Conservation (phyloP, 805 yeast species). For the Peterozyma toletana region DNA sequence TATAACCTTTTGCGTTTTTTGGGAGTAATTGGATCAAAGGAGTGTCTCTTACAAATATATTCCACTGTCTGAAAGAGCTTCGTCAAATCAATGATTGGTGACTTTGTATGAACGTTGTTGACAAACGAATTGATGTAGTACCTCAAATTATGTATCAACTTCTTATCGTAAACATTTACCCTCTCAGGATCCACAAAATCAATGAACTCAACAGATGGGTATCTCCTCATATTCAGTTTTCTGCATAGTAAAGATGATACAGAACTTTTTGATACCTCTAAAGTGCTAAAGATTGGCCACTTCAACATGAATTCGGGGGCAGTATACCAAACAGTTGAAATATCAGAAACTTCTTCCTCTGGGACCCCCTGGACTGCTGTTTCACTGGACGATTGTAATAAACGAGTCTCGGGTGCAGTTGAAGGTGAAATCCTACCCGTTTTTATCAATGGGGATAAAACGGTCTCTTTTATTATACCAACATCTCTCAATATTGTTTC, state of each 20-base stretch:
- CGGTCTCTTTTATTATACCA: not conserved
- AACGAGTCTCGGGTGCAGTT: too few relatives aligned
- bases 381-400: too few relatives aligned
- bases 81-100: constrained; percentile 6
- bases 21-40: not conserved
- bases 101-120: constrained; percentile 7
- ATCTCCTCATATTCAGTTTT: not conserved
- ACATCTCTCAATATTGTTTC: constrained; percentile 3
- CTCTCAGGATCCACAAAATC: constrained; percentile 2
- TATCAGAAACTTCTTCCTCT: not conserved
- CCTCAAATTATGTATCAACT: constrained; percentile 2
- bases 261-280: not conserved
- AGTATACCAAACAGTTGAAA: constrained; percentile 5
- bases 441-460: too few relatives aligned
- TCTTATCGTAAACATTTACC: not conserved
- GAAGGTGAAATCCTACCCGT: too few relatives aligned
- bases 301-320: constrained; percentile 3
- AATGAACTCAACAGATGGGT: not conserved
- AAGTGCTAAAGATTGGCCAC: constrained; percentile 3
- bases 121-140: constrained; percentile 7
- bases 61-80: constrained; percentile 4
- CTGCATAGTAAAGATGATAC: not conserved
- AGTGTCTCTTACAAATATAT: not conserved
- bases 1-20: not conserved
- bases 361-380: too few relatives aligned